Evolutionary conservation across 768 basidiomycete species (phyloP), one percentile per base, ranked within the genome.

Genomic region (Dioszegia hungarica): DNA sequence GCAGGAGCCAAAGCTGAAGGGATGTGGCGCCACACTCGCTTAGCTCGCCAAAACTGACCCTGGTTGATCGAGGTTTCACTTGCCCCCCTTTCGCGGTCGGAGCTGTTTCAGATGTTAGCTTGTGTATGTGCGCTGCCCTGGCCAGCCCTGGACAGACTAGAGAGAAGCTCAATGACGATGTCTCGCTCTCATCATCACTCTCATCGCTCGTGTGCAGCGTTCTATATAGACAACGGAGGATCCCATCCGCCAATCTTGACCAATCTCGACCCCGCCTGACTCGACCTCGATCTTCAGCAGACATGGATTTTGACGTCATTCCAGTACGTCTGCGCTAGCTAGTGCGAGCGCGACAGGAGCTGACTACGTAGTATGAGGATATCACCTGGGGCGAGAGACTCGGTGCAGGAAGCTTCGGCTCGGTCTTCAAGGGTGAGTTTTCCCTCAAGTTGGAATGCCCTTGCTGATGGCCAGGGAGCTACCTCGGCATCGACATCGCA

Each of bases 401-500:
- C 5, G 74, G 74, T 14, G 58, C 67, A 19, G 74, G 74, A 1
- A 68, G 65, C 24, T 75, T 75, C 47, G 74, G 74, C 5, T 66
- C 66, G 17, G 74, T 75, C 3, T 73, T 67, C 48, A 67, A 67
- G 48, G 74, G 74, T 75, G 51, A 46, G 65, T 33, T 5, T 40
- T 12, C 31, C n/a, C 19, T 41, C 20, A n/a, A 27, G 20, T 17
- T 41, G 15, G 24, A 33, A 5, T 28, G 19, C 17, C 3, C 5
- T 12, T 17, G 34, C 41, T 44, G 24, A 52, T 20, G 19, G 17
- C 2, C 28, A 89, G 90, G 87, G 2, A 82, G 78, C 27, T 99
- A 99, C 78, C 86, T 99, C 33, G 95, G 95, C 8, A 89, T 95
- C 63, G 89, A 95, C 62, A 88, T 95, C 33, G 92, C 92, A 31